phyloP scores from a whole-genome alignment of 23 red algal genomes.

The Pyropia haitanensis region DNA sequence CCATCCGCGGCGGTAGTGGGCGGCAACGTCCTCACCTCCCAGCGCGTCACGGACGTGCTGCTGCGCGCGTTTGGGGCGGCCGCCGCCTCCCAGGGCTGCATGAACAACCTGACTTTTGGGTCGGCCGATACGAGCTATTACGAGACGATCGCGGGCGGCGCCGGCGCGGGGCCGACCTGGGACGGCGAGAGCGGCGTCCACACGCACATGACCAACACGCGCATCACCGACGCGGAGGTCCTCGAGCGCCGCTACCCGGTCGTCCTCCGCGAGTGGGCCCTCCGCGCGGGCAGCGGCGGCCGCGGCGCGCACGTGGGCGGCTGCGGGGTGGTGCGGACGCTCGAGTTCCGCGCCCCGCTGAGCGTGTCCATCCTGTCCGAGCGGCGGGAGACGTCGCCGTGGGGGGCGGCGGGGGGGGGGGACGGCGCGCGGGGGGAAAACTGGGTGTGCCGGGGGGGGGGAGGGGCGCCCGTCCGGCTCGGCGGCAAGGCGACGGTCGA shows the following conservation, averaged over 20 bases:
- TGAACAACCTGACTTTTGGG: constrained; percentile 99
- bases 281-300: constrained; percentile 61
- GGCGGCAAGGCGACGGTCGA: constrained; percentile 53
- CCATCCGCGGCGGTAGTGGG: constrained; percentile 75
- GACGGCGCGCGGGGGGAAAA: constrained; percentile 56
- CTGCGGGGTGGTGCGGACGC: constrained; percentile 61
- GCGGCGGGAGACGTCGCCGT: constrained; percentile 58
- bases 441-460: background rate
- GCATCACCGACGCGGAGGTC: constrained; percentile 91
- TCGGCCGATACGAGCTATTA: constrained; percentile 74
- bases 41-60: constrained; percentile 94
- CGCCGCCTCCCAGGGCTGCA: constrained; percentile 97
- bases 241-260: constrained; percentile 95
- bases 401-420: constrained; percentile 65
- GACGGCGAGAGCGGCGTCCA: constrained; percentile 84
- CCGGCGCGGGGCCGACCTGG: constrained; percentile 84
- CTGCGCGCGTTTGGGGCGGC: constrained; percentile 85
- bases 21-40: constrained; percentile 96
- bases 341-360: constrained; percentile 73
- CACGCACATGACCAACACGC: constrained; percentile 97
- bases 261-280: constrained; percentile 63
- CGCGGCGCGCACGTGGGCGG: constrained; percentile 54
- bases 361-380: constrained; percentile 81
- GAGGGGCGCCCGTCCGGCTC: constrained; percentile 14
- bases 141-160: constrained; percentile 94